Base-by-base conservation (phyloP, 2,329 filamentous ascomycete genomes). In the Penicillium sp. region DNA sequence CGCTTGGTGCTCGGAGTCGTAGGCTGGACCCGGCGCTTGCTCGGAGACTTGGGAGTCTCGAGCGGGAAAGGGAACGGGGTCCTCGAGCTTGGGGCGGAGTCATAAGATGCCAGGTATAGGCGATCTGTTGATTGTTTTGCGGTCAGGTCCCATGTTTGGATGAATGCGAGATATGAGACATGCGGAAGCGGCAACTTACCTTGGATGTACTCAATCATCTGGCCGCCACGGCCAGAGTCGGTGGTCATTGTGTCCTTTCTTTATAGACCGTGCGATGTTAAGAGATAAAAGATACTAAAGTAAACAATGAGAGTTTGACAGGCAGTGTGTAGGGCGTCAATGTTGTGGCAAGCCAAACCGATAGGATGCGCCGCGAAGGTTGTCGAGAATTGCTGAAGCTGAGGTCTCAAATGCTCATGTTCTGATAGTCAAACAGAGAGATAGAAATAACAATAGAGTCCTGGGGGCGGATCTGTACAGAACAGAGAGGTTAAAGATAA, bases 131-230 rank as follows among this genome's bases (percentile, higher is more conserved):
- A 37, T 31, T 46, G 14, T 35, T 39, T 46, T 44, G 35, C 46
- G 42, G 40, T 59, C 55, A 59, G 53, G 42, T 47, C 36, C 46
- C 40, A 28, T 24, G 4, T 0, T 11, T 13, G 13, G 27, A 10
- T 35, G 40, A 31, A 46, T 22, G 31, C 14, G 18, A 42, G 67
- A 75, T 61, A 74, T 72, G 35, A 37, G 22, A 42, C 44, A 56
- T 46, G 55, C 59, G 50, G 51, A 56, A 42, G 40, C 23, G 44
- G 42, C 50, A 31, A 74, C 81, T 63, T 77, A 95, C 89, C 87
- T 76, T 89, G 87, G 62, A 96, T 95, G 71, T 95, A 96, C 76
- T 96, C 90, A 66, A 96, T 90, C 61, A 95, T 83, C 74, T 95
- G 88, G 53, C 88, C 89, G 74, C 87, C 81, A 70, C 82, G 86